phyloP scores from a whole-genome alignment of 2,329 filamentous ascomycete species.

The Hortaea werneckii region DNA sequence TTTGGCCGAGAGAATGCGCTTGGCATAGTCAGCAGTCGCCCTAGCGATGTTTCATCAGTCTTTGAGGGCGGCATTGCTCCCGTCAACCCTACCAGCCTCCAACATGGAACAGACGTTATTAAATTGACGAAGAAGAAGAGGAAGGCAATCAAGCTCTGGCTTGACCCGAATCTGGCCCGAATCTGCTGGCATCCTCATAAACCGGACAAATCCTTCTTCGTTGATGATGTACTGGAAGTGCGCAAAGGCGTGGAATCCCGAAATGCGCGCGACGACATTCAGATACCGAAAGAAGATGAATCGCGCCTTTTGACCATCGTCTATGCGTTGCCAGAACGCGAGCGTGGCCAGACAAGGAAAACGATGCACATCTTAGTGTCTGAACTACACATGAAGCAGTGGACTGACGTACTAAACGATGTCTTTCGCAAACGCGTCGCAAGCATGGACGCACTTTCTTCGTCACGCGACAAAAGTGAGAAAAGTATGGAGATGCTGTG shows the following conservation, averaged over 20 bases:
- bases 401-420: conserved; percentile 74
- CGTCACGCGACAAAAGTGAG: conserved; percentile 64
- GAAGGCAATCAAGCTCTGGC: conserved; percentile 63
- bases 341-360: conserved; percentile 61
- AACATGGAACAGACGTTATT: conserved; percentile 65
- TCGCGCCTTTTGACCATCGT: conserved; percentile 80
- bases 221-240: conserved; percentile 91
- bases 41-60: conserved; percentile 22
- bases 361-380: conserved; percentile 80
- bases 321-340: conserved; percentile 67
- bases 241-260: conserved; percentile 72
- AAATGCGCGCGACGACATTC: conserved; percentile 80
- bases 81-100: conserved; percentile 64
- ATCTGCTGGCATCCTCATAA: conserved; percentile 77
- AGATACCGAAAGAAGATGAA: conserved; percentile 56
- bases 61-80: conserved; percentile 48
- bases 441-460: conserved; percentile 79
- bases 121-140: conserved; percentile 86
- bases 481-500: conserved; percentile 57
- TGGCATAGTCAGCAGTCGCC: conserved; percentile 28
- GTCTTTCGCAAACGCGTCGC: conserved; percentile 80
- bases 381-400: conserved; percentile 61
- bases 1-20: conserved; percentile 30
- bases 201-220: conserved; percentile 75
- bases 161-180: conserved; percentile 75